Percentiles rank a stretch among this genome's conserved stretches.
phyloP scores from a whole-genome alignment of 1,284 basidiomycete genomes.

The Marasmius fiardii region DNA sequence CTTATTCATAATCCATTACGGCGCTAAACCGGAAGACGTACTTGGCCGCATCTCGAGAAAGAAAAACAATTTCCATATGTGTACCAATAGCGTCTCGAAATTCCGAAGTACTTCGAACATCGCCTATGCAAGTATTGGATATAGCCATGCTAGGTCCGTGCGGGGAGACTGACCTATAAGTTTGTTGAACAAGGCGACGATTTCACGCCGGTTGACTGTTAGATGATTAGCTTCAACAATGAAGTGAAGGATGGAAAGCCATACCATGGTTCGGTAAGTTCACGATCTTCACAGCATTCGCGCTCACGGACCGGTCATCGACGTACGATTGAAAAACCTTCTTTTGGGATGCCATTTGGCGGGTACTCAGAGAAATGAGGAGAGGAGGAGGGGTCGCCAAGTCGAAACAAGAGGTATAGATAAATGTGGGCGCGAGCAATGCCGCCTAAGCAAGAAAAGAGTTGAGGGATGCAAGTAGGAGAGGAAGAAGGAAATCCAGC shows the following conservation, averaged over 20 bases:
- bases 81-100: constrained; percentile 35
- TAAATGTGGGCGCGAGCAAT: constrained; percentile 12
- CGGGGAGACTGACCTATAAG: constrained; percentile 44
- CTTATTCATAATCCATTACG: background rate
- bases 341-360: constrained; percentile 10
- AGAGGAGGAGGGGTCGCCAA: constrained; percentile 17
- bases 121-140: constrained; percentile 29
- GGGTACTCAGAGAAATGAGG: constrained; percentile 8
- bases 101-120: constrained; percentile 44
- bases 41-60: constrained; percentile 45
- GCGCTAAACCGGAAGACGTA: constrained; percentile 19
- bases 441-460: constrained; percentile 18
- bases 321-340: constrained; percentile 13
- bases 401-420: constrained; percentile 16
- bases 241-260: too few species aligned
- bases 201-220: constrained; percentile 43
- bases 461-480: constrained; percentile 14
- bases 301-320: constrained; percentile 17
- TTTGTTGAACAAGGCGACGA: constrained; percentile 53
- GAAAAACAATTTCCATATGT: constrained; percentile 49
- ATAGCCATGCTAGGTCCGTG: background rate
- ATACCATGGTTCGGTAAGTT: constrained; percentile 38
- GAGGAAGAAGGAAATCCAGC: constrained; percentile 1
- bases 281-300: constrained; percentile 39
- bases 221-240: background rate